phyloP scores from a whole-genome alignment of 2,329 filamentous ascomycete species.

The Ascochyta fabae region DNA sequence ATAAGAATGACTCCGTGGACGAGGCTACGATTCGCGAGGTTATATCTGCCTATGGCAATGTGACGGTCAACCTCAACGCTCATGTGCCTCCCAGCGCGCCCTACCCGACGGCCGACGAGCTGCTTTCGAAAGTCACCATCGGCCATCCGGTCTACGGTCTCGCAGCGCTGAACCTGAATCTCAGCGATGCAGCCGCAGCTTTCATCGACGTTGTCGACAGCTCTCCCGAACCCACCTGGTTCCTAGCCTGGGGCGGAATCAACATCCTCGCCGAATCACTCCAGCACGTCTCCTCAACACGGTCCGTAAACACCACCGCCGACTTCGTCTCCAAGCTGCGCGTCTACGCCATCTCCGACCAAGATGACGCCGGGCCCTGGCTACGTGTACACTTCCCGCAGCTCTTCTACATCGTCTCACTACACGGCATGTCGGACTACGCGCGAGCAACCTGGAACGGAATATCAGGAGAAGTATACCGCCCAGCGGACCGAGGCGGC shows the following conservation, averaged over 20 bases:
- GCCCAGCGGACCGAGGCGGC: slow-evolving; percentile 49
- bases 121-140: slow-evolving; percentile 25
- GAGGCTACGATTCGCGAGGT: slow-evolving; percentile 28
- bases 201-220: slow-evolving; percentile 30
- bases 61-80: slow-evolving; percentile 51
- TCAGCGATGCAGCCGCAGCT: slow-evolving; percentile 24
- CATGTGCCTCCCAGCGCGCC: slow-evolving; percentile 42
- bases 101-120: slow-evolving; percentile 30
- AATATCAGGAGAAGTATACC: slow-evolving; percentile 54
- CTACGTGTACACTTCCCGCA: slow-evolving; percentile 56
- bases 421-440: slow-evolving; percentile 60
- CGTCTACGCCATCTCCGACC: slow-evolving; percentile 62
- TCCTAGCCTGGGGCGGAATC: slow-evolving; percentile 59
- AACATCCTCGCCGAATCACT: slow-evolving; percentile 60
- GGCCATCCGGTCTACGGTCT: slow-evolving; percentile 31
- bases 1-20: slow-evolving; percentile 24
- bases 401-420: slow-evolving; percentile 57
- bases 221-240: slow-evolving; percentile 53
- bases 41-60: slow-evolving; percentile 36
- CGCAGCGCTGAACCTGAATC: slow-evolving; percentile 11
- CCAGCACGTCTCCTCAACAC: slow-evolving; percentile 42
- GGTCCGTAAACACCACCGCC: slow-evolving; percentile 40
- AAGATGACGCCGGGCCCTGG: slow-evolving; percentile 60
- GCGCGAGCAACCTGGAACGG: slow-evolving; percentile 57
- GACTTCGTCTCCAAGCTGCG: slow-evolving; percentile 53